A percentile compares a stretch with the other conserved stretches of the same genome.
These are phyloP conservation scores for Hibiscus trionum DNA, from an alignment of 345 rosid genomes.

Conservation along the genomic window DNA sequence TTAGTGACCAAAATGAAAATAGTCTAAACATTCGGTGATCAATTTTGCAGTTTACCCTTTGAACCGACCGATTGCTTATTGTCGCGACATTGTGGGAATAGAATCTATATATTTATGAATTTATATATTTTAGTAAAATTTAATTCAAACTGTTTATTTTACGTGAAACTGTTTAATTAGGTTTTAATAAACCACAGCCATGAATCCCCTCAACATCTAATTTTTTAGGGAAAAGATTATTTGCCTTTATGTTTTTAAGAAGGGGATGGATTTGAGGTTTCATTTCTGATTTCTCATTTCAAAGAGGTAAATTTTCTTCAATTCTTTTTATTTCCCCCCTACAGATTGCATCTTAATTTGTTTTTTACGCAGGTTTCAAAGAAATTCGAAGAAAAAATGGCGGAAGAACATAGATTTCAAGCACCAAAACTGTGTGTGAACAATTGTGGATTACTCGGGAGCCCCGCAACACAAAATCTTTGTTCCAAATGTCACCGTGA, in stretches of 20 bases:
- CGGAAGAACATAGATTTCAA: background rate
- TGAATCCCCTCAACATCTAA: background rate
- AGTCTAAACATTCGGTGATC: too few relatives aligned
- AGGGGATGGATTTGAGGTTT: background rate
- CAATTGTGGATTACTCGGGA: background rate
- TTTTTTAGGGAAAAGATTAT: background rate
- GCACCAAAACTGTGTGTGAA: background rate
- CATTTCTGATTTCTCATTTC: background rate
- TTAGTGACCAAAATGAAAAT: too few relatives aligned
- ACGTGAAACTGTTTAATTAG: background rate
- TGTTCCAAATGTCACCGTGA: conserved; percentile 82
- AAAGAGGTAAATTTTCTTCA: background rate
- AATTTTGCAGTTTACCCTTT: too few relatives aligned
- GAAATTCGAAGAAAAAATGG: background rate
- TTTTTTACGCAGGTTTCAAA: background rate
- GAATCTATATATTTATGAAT: too few relatives aligned
- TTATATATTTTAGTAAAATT: too few relatives aligned
- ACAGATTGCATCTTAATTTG: too few relatives aligned
- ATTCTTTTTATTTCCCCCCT: too few relatives aligned
- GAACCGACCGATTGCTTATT: too few relatives aligned
- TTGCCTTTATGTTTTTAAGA: background rate
- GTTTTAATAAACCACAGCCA: background rate
- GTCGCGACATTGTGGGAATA: too few relatives aligned
- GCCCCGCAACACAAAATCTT: conserved; percentile 32
- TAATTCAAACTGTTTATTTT: background rate